A percentile compares a stretch with the other conserved stretches of the same genome.
These are phyloP conservation scores for Dictyostelium intermedium DNA, from an alignment of 78 protist species.

Conservation along the genomic window DNA sequence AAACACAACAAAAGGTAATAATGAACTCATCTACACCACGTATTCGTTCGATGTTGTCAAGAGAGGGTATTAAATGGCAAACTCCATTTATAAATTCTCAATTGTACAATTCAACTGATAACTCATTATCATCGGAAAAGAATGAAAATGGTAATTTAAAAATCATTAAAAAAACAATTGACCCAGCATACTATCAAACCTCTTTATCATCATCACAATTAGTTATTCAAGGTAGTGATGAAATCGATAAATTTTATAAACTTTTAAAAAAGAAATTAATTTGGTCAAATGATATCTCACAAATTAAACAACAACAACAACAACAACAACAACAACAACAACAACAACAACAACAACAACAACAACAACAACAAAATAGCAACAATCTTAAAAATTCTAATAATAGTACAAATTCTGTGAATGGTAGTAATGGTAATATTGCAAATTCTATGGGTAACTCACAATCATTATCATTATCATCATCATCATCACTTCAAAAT, in stretches of 20 bases:
- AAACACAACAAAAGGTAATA: neutral
- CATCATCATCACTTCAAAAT: neutral
- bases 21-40: conserved; percentile 28
- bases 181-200: conserved; percentile 49
- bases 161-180: neutral
- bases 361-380: neutral
- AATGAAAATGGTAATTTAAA: neutral
- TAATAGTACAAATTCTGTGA: neutral
- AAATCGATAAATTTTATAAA: neutral
- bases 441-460: neutral
- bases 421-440: neutral
- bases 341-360: neutral
- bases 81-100: conserved; percentile 28
- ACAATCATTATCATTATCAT: too few relatives aligned
- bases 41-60: neutral
- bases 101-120: neutral
- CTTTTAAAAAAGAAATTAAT: conserved; percentile 8
- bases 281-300: neutral
- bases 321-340: neutral
- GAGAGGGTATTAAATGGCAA: conserved; percentile 30
- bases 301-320: neutral
- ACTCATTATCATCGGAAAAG: too few relatives aligned
- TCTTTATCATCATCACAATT: conserved; percentile 30
- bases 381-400: neutral
- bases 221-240: neutral